Evolutionary conservation across 306 rosid genomes (phyloP).

Genomic region (Hippophae rhamnoides): DNA sequence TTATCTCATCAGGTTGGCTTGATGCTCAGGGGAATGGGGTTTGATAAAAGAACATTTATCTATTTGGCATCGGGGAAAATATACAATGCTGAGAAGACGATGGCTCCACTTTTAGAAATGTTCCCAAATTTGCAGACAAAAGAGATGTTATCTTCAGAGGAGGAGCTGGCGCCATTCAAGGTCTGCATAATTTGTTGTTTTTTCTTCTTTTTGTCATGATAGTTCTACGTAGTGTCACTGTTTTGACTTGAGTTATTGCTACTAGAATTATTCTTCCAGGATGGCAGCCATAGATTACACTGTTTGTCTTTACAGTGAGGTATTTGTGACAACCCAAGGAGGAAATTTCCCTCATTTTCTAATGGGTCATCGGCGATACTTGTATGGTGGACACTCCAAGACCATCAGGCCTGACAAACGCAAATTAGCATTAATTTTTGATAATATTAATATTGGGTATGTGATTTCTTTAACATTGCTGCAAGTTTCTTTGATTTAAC

Average conservation of each 20-base stretch:
- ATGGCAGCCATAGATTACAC: slow-evolving; percentile 99
- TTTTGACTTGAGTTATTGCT: slow-evolving; percentile 39
- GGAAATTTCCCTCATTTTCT: slow-evolving; percentile 98
- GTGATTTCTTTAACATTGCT: slow-evolving; percentile 8
- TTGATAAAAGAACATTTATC: slow-evolving; percentile 67
- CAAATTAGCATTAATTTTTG: slow-evolving; percentile 73
- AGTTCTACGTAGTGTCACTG: slow-evolving; percentile 12
- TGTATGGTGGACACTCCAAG: slow-evolving; percentile 88
- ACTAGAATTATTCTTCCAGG: slow-evolving; percentile 89
- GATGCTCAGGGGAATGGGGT: slow-evolving; percentile 98
- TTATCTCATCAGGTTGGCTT: slow-evolving; percentile 67
- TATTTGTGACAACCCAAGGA: slow-evolving; percentile 96
- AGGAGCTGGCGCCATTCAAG: slow-evolving; percentile 76
- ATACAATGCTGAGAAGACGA: slow-evolving; percentile 66
- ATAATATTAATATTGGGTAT: slow-evolving; percentile 85
- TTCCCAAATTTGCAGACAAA: slow-evolving; percentile 85
- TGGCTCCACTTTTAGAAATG: slow-evolving; percentile 86
- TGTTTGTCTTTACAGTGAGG: slow-evolving; percentile 97
- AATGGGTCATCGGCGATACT: slow-evolving; percentile 92
- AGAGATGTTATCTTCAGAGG: slow-evolving; percentile 70
- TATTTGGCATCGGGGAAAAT: slow-evolving; percentile 90
- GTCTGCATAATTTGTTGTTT: slow-evolving; percentile 24
- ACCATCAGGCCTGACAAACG: slow-evolving; percentile 96
- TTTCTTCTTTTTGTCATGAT: slow-evolving; percentile 10
- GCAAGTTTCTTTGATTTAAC: slow-evolving; percentile 11